A percentile compares a stretch with the other conserved stretches of the same genome.
Evolutionary conservation across 352 stramenopile genomes (phyloP).

Genomic region (Pythium chondricola): DNA sequence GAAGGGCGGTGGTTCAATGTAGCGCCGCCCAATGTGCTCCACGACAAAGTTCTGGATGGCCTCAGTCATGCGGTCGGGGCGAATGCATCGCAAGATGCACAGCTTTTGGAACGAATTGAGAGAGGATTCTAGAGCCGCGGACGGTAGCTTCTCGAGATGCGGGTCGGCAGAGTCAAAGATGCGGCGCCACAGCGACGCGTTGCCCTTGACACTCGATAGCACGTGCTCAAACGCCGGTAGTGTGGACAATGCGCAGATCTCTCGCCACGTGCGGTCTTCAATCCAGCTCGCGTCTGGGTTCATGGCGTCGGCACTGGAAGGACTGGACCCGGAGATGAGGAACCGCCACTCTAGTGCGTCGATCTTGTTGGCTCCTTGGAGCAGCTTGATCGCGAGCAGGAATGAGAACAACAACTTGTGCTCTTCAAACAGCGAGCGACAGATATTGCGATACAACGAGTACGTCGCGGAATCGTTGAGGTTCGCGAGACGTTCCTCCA

Average conservation of each 20-base stretch:
- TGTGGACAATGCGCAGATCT: conserved; percentile 33
- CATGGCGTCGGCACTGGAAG: conserved; percentile 62
- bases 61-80: conserved; percentile 55
- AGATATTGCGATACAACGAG: conserved; percentile 93
- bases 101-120: conserved; percentile 49
- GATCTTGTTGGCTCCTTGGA: conserved; percentile 72
- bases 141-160: conserved; percentile 32
- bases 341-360: conserved; percentile 91
- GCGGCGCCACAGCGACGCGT: conserved; percentile 25
- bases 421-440: conserved; percentile 90
- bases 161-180: conserved; percentile 47
- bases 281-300: conserved; percentile 46
- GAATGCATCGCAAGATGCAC: conserved; percentile 45
- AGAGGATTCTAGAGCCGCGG: conserved; percentile 19
- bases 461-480: conserved; percentile 92
- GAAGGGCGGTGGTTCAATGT: conserved; percentile 82
- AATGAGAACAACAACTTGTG: conserved; percentile 95
- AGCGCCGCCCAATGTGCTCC: conserved; percentile 63
- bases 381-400: conserved; percentile 83
- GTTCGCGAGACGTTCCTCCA: conserved; percentile 78
- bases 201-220: conserved; percentile 16
- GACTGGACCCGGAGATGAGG: conserved; percentile 85
- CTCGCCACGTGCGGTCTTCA: conserved; percentile 36
- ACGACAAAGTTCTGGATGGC: conserved; percentile 83
- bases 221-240: conserved; percentile 31